These are phyloP conservation scores for Coelastrella sp. DNA, from an alignment of 139 green algal genomes.

Conservation along the genomic window DNA sequence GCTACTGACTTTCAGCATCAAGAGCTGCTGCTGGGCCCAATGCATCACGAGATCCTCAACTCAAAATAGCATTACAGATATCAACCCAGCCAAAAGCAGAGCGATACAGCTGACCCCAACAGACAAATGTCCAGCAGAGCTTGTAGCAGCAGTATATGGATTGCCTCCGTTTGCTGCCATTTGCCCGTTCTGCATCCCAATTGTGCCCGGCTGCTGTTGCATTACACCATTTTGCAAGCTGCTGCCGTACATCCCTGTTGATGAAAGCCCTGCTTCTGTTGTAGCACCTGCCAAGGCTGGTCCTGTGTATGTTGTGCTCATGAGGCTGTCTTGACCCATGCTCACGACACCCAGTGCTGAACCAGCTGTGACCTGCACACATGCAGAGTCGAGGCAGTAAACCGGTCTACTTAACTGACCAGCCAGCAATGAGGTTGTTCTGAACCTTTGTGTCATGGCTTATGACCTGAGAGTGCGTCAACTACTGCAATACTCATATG, in stretches of 20 bases:
- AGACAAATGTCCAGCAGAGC: neutral
- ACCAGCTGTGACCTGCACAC: constrained; percentile 23
- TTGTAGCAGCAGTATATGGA: neutral
- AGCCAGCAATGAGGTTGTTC: no score
- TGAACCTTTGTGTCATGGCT: no score
- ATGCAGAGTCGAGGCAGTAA: neutral
- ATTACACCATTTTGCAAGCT: neutral
- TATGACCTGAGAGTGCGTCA: no score
- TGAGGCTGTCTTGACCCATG: neutral
- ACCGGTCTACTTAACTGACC: no score
- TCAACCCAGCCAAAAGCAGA: neutral
- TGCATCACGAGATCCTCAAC: no score
- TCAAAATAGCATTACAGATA: neutral
- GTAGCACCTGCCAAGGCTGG: neutral
- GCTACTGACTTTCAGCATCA: no score
- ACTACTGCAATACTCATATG: no score
- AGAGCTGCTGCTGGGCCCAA: no score
- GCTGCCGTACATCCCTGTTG: neutral
- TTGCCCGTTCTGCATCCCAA: neutral
- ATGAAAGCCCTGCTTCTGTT: neutral
- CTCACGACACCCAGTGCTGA: constrained; percentile 13
- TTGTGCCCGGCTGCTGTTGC: neutral
- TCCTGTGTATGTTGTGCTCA: constrained; percentile 24
- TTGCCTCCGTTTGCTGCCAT: neutral
- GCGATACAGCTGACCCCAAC: neutral